Evolutionary conservation across 2,329 filamentous ascomycete genomes (phyloP).

Genomic region (Hirsutella thompsonii): DNA sequence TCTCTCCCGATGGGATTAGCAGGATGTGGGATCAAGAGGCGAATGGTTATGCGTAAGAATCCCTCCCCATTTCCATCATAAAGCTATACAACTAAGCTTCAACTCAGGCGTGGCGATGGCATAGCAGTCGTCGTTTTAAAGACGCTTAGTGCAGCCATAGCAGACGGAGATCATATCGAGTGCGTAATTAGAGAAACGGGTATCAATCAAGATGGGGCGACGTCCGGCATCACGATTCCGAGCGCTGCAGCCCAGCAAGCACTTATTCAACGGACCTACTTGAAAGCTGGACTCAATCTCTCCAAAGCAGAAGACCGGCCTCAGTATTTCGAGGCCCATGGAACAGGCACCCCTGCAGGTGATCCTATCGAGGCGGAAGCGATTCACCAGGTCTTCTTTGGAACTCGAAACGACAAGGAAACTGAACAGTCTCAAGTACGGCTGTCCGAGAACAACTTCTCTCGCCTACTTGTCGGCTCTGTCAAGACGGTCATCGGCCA

Average conservation of each 20-base stretch:
- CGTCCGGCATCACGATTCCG: slow-evolving; percentile 2
- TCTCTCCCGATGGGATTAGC: slow-evolving; percentile 3
- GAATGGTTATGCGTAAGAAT: slow-evolving; percentile 30
- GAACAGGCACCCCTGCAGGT: slow-evolving; percentile 22
- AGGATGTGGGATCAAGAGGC: slow-evolving; percentile 24
- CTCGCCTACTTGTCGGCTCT: slow-evolving; percentile 6
- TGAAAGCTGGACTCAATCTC: slow-evolving; percentile 13
- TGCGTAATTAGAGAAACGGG: slow-evolving; percentile 20
- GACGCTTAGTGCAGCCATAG: slow-evolving; percentile 25
- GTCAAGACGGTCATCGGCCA: slow-evolving; percentile 15
- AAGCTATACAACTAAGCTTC: background rate
- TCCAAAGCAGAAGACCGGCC: slow-evolving; percentile 5
- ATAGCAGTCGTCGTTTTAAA: slow-evolving; percentile 31
- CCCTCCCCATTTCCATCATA: too few species aligned
- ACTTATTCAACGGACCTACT: slow-evolving; percentile 16
- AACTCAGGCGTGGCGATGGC: slow-evolving; percentile 18
- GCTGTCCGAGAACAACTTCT: too few species aligned
- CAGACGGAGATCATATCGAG: slow-evolving; percentile 26
- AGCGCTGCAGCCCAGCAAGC: slow-evolving; percentile 6
- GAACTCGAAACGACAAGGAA: slow-evolving; percentile 7
- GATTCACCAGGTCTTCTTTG: slow-evolving; percentile 27
- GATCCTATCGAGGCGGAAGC: slow-evolving; percentile 14
- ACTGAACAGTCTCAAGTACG: too few species aligned
- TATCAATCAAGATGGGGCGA: slow-evolving; percentile 25
- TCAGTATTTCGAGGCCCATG: slow-evolving; percentile 19